A percentile compares a stretch with the other conserved stretches of the same genome.
These are phyloP conservation scores for Colletotrichum siamense DNA, from an alignment of 2,329 filamentous ascomycete species.

Conservation along the genomic window DNA sequence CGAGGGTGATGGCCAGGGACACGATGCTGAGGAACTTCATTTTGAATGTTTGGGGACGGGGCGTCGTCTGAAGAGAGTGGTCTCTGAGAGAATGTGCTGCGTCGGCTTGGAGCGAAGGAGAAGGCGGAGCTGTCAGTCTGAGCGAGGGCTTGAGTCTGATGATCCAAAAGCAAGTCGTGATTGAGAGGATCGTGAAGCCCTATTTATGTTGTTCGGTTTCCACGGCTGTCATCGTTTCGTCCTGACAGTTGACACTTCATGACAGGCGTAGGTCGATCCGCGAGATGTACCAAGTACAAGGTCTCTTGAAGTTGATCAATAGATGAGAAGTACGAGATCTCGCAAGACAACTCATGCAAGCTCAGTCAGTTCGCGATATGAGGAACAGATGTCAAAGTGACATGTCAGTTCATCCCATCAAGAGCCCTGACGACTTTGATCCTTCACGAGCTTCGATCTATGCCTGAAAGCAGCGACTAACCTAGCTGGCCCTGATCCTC, in stretches of 20 bases:
- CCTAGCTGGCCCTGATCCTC: neutral
- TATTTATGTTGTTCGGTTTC: conserved; percentile 1
- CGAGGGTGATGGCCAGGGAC: conserved; percentile 17
- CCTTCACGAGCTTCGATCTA: neutral
- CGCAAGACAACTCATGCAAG: neutral
- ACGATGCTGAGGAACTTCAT: conserved; percentile 28
- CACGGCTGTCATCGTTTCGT: neutral
- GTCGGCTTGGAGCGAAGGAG: conserved; percentile 3
- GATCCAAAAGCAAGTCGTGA: neutral
- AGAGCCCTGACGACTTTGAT: neutral
- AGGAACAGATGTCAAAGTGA: neutral
- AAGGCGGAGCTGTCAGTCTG: neutral
- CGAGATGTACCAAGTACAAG: neutral
- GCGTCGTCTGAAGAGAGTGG: neutral
- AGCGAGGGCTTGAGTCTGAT: conserved; percentile 10
- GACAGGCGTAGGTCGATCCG: neutral
- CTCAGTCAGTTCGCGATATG: neutral
- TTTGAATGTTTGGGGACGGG: neutral
- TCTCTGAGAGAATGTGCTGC: neutral
- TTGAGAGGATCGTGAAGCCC: neutral
- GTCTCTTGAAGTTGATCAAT: accelerated
- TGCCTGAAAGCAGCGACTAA: neutral
- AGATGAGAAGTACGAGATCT: neutral
- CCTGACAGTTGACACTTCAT: neutral
- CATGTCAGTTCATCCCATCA: neutral